Base-by-base conservation (phyloP, 805 yeast species). In the Saccharomycopsis olivae region DNA sequence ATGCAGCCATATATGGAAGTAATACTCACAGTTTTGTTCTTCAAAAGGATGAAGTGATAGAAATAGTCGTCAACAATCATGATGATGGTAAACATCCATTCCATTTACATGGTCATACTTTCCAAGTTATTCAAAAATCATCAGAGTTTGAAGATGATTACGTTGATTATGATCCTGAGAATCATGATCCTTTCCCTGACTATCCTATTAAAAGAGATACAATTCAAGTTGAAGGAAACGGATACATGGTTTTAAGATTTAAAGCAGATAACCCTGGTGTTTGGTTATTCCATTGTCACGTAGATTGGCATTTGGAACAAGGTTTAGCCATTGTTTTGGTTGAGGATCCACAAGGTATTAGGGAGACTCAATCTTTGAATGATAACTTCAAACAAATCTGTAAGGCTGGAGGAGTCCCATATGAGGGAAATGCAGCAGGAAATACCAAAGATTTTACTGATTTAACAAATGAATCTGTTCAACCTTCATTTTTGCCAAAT, bases 221-320 rank as follows among this genome's bases (percentile, higher is more conserved):
- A 0, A 75, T 75, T 16, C 64, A 69, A 48, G 74, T 85, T 14
- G 71, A 75, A 37, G 73, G 80, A 25, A 75, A 78, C 50, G 84
- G 88, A 2, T 71, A 75, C 55, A 57, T 77, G 37, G 87, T 78
- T 14, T 53, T 76, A 24, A 65, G 96, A 49, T 85, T 85, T 58
- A 69, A 64, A 51, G 86, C 95, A 10, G 75, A 81, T 52, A 87
- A 88, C 53, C 95, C 96, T 2, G 96, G 96, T 42, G 78, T 86
- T 19, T 88, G 96, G 96, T 73, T 81, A 46, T 82, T 87, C 76
- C 96, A 87, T 57, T 87, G 96, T 60, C 95, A 84, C 54, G 73
- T 82, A 40, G 89, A 82, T 53, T 82, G 87, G 80, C 94, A 82
- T 60, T 69, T 82, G 56, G 79, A 75, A 50, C 92, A 82, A 61